A percentile compares a stretch with the other conserved stretches of the same genome.
Conservation (phyloP, 1,139 yeast species). For the Kluyveromyces sp. region DNA sequence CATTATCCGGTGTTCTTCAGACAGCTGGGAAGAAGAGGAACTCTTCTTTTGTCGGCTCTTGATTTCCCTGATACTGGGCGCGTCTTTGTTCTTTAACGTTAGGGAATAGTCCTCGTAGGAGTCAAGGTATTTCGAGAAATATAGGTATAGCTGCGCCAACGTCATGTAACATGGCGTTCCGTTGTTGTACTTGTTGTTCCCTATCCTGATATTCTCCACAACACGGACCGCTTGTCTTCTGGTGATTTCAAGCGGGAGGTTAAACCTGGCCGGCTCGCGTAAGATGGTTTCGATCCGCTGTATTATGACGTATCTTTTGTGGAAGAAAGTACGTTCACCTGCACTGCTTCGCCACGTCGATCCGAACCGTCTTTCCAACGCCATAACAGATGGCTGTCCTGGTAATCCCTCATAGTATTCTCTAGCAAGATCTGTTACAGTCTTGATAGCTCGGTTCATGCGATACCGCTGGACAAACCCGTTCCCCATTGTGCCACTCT, state of each 20-base stretch:
- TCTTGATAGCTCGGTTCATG: slow-evolving; percentile 23
- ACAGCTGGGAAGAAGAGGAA: not conserved
- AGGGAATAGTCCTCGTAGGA: slow-evolving; percentile 20
- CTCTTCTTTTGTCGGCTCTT: slow-evolving; percentile 7
- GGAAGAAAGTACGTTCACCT: slow-evolving; percentile 26
- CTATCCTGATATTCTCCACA: slow-evolving; percentile 26
- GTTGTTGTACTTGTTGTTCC: slow-evolving; percentile 21
- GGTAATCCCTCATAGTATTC: slow-evolving; percentile 29
- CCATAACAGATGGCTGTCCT: slow-evolving; percentile 24
- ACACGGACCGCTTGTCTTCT: slow-evolving; percentile 22
- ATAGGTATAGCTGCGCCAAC: slow-evolving; percentile 23
- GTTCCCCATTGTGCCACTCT: slow-evolving; percentile 5
- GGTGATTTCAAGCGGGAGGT: slow-evolving; percentile 16
- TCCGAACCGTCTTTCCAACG: slow-evolving; percentile 26
- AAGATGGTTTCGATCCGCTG: slow-evolving; percentile 20
- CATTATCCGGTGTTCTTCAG: not conserved
- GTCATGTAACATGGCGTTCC: slow-evolving; percentile 19
- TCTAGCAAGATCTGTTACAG: slow-evolving; percentile 24
- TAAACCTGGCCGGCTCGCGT: slow-evolving; percentile 19
- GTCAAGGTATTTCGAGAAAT: slow-evolving; percentile 25
- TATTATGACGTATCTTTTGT: slow-evolving; percentile 26
- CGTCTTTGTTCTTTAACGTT: slow-evolving; percentile 12
- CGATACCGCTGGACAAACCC: slow-evolving; percentile 12
- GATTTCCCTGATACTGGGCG: slow-evolving; percentile 6
- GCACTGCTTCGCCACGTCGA: slow-evolving; percentile 25